phyloP scores from a whole-genome alignment of 306 rosid species.

The Vigna unguiculata region DNA sequence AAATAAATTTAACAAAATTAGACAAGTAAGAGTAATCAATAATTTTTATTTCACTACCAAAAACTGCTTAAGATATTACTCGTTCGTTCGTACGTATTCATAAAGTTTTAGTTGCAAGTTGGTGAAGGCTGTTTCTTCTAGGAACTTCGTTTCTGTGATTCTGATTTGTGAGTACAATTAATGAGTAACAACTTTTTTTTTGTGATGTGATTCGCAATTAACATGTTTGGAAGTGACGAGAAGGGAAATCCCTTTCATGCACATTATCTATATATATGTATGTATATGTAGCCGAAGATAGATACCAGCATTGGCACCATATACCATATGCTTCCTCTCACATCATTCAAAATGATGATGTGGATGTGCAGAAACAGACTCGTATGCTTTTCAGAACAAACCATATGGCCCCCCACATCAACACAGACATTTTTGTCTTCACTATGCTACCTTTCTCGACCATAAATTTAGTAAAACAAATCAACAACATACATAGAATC shows the following conservation, averaged over 20 bases:
- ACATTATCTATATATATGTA: neutral
- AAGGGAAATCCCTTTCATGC: neutral
- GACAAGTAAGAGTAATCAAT: too few relatives aligned
- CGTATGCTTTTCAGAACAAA: constrained; percentile 40
- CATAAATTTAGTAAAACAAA: neutral
- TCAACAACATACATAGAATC: neutral
- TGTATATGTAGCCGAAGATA: neutral
- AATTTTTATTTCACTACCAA: too few relatives aligned
- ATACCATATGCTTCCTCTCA: constrained; percentile 5
- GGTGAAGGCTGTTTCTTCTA: neutral
- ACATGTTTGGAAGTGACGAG: neutral
- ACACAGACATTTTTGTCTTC: constrained; percentile 29
- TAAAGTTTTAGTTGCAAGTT: neutral
- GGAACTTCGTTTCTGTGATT: neutral
- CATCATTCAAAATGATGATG: constrained; percentile 29
- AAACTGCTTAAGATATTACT: too few relatives aligned
- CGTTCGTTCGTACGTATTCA: neutral
- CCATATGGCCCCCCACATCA: constrained; percentile 34
- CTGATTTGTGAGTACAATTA: neutral
- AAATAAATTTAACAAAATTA: too few relatives aligned
- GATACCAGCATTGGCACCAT: constrained; percentile 26
- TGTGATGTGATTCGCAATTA: neutral
- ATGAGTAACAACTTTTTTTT: neutral
- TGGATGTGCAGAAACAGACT: constrained; percentile 22
- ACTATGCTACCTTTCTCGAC: neutral